phyloP scores from a whole-genome alignment of 2,329 filamentous ascomycete genomes.

The Sclerotinia spermophila region DNA sequence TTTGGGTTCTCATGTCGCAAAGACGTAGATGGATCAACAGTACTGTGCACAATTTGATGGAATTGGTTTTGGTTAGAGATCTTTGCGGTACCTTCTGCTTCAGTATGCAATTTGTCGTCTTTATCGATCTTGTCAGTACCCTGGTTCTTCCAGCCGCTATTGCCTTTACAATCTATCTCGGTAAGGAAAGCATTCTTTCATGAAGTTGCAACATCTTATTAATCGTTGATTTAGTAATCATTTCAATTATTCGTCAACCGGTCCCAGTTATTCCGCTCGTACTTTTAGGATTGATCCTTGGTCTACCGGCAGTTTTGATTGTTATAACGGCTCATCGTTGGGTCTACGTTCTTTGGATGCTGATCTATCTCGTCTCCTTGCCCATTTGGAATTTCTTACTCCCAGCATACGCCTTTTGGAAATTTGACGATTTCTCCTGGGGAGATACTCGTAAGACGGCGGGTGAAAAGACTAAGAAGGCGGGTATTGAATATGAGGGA shows the following conservation, averaged over 20 bases:
- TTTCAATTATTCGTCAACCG: conserved; percentile 72
- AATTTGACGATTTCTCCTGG: conserved; percentile 99
- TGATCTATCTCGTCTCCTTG: conserved; percentile 88
- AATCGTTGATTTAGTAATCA: conserved; percentile 58
- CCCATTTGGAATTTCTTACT: conserved; percentile 98
- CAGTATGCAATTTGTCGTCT: conserved; percentile 99
- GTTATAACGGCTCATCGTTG: conserved; percentile 88
- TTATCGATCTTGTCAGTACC: conserved; percentile 91
- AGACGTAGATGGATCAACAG: conserved; percentile 99
- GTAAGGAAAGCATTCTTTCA: conserved; percentile 51
- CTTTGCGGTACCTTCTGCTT: conserved; percentile 99
- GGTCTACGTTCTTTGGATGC: conserved; percentile 94
- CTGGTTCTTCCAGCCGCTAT: conserved; percentile 94
- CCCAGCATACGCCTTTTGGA: conserved; percentile 95
- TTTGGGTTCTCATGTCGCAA: conserved; percentile 89
- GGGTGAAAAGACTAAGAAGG: conserved; percentile 84
- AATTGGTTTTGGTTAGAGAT: conserved; percentile 90
- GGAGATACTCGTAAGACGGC: conserved; percentile 95
- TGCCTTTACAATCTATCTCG: conserved; percentile 92
- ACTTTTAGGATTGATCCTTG: conserved; percentile 83
- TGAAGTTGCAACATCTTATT: conserved; percentile 6
- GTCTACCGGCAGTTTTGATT: conserved; percentile 87
- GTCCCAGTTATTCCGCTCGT: conserved; percentile 88
- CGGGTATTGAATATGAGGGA: conserved; percentile 80
- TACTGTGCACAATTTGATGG: conserved; percentile 97